Conservation (phyloP, 345 rosid genomes). For the Lepidium aucheri region DNA sequence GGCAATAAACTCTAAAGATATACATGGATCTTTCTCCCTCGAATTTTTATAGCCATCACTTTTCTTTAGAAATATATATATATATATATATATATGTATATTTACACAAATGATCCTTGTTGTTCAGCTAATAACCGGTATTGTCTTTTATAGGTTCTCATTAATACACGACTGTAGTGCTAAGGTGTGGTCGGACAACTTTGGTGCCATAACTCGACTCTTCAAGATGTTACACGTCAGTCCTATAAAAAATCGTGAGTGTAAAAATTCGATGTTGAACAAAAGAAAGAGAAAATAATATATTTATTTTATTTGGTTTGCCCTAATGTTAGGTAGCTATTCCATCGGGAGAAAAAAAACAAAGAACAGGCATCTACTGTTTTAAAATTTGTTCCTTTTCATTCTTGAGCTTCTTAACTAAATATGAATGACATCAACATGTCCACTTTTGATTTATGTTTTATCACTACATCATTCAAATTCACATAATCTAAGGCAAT, state of each 20-base stretch:
- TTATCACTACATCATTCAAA: neutral
- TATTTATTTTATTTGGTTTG: neutral
- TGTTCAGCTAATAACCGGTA: neutral
- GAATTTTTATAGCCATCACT: slow-evolving; percentile 20
- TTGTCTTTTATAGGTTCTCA: neutral
- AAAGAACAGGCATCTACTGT: neutral
- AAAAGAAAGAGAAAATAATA: neutral
- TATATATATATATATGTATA: neutral
- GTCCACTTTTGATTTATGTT: neutral
- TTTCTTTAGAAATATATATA: neutral
- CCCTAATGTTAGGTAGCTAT: slow-evolving; percentile 24
- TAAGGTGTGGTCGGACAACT: neutral
- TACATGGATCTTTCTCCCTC: neutral
- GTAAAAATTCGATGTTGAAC: neutral
- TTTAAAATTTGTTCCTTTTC: neutral
- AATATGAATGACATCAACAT: neutral
- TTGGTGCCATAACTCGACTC: neutral
- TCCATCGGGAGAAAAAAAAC: slow-evolving; percentile 10
- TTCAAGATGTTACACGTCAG: slow-evolving; percentile 8
- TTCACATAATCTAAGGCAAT: too few species aligned
- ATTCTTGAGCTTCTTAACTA: neutral
- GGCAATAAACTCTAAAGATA: too few species aligned
- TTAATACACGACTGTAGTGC: neutral
- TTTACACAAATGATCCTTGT: neutral
- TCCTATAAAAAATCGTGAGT: neutral